Base-by-base conservation (phyloP, 495 filamentous ascomycete species). In the Staphylotrichum tortipilum region DNA sequence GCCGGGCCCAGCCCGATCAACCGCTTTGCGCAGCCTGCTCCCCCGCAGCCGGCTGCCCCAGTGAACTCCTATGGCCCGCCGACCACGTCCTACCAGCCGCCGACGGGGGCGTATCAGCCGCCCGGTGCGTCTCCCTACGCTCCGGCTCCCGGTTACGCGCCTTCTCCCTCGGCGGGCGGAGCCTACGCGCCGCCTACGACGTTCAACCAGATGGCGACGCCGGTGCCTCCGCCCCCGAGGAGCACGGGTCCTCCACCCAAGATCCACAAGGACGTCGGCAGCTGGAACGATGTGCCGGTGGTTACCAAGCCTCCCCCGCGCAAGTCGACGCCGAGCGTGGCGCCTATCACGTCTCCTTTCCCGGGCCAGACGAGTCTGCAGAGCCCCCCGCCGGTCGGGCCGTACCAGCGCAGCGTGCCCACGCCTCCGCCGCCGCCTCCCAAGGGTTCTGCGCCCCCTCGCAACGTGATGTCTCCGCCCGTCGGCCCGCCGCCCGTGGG, bases 281-380 rank as follows among this genome's bases (percentile, higher is more conserved):
- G 84, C 45, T 99, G 92, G 92, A 99, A 99, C 56, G 92, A 99
- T 67, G 81, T 91, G 48, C 92, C 92, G 1, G 81, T 94, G 56
- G 86, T 95, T 23, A 76, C 80, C 24, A 94, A 90, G 62, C 72
- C 83, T 34, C 79, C 84, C 22, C 71, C 76, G 10, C 78, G 89
- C 47, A 76, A 82, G 58, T 75, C 72, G 31, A 94, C 89, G 10
- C 89, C 89, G 24, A 79, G 76, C 33, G 64, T 77, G 40, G 68
- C 68, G 21, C 65, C 82, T 12, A 77, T 87, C 43, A 77, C 70
- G 38, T 76, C 83, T 24, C 81, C 85, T 12, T 89, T 89, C 69
- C 74, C 79, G 10, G 80, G 79, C 59, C 84, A 84, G 53, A 50
- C 64, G 17, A 47, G 55, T 10, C 39, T 71, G 24, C 66, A 71